phyloP scores from a whole-genome alignment of 306 rosid genomes.

The Prunus kanzakura region DNA sequence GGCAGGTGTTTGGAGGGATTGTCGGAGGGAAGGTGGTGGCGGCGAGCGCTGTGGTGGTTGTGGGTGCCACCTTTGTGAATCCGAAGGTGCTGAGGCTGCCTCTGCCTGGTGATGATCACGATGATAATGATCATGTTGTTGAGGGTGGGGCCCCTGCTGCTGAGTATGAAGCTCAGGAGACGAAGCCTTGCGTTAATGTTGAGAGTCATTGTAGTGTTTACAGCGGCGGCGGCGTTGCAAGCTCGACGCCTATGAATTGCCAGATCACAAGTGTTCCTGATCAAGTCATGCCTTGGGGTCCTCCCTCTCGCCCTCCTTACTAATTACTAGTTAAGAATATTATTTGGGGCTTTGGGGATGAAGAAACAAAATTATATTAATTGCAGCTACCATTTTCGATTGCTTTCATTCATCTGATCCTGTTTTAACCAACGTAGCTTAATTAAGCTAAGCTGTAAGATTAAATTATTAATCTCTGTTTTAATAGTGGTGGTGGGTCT shows the following conservation, averaged over 20 bases:
- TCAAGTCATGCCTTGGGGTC: constrained; percentile 45
- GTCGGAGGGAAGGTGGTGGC: constrained; percentile 48
- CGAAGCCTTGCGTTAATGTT: background rate
- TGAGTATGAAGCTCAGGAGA: constrained; percentile 4
- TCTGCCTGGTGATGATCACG: background rate
- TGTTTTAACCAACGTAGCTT: too few species aligned
- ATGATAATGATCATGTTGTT: background rate
- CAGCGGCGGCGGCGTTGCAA: background rate
- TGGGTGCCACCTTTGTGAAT: constrained; percentile 27
- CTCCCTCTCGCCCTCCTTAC: constrained; percentile 30
- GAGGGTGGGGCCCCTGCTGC: background rate
- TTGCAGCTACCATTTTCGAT: background rate
- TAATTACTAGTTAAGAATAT: background rate
- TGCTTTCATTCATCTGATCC: too few species aligned
- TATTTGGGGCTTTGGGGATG: too few species aligned
- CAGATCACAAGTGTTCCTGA: constrained; percentile 12
- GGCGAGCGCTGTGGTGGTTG: constrained; percentile 34
- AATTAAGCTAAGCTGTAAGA: too few species aligned
- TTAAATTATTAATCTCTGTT: too few species aligned
- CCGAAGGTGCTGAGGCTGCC: constrained; percentile 25
- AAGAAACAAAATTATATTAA: too few species aligned
- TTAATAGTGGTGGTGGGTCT: too few species aligned
- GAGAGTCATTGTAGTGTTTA: background rate
- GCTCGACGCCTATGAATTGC: constrained; percentile 20
- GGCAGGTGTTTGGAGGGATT: constrained; percentile 56